These are phyloP conservation scores for Hibiscus trionum DNA, from an alignment of 345 rosid species.

Conservation along the genomic window DNA sequence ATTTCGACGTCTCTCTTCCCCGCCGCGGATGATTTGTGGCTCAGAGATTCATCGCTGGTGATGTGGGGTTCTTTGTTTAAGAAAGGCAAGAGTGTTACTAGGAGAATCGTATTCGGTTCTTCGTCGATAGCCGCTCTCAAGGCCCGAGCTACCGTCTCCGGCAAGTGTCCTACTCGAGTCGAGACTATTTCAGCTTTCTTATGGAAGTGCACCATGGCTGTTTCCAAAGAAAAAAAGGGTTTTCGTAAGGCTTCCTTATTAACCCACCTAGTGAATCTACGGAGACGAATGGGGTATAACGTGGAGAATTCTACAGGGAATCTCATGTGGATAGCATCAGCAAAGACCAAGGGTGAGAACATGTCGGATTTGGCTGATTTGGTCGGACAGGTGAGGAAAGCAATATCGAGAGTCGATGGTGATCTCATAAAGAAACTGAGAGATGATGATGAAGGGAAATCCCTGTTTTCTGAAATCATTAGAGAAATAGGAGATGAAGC, in stretches of 20 bases:
- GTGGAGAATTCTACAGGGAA: constrained; percentile 25
- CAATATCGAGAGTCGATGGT: constrained; percentile 20
- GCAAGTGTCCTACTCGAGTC: constrained; percentile 21
- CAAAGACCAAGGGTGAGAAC: not conserved
- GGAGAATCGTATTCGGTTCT: constrained; percentile 30
- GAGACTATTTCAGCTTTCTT: constrained; percentile 31
- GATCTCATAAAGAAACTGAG: constrained; percentile 17
- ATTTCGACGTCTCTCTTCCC: constrained; percentile 30
- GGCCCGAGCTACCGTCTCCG: not conserved
- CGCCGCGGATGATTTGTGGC: constrained; percentile 26
- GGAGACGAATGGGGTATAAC: constrained; percentile 18
- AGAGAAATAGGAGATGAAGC: constrained; percentile 6
- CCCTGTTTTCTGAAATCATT: constrained; percentile 11
- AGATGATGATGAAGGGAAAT: constrained; percentile 12
- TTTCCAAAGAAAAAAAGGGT: constrained; percentile 13
- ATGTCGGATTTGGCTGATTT: constrained; percentile 16
- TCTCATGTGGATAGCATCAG: constrained; percentile 26
- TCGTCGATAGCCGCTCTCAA: constrained; percentile 21
- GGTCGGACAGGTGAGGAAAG: constrained; percentile 20
- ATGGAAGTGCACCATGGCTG: constrained; percentile 30
- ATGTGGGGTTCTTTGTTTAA: constrained; percentile 29
- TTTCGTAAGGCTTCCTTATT: constrained; percentile 17
- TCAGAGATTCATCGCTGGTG: constrained; percentile 14
- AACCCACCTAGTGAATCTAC: constrained; percentile 31
- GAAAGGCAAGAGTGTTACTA: constrained; percentile 27